Evolutionary conservation across 2,329 filamentous ascomycete species (phyloP).

Genomic region (Aureobasidium vineae): DNA sequence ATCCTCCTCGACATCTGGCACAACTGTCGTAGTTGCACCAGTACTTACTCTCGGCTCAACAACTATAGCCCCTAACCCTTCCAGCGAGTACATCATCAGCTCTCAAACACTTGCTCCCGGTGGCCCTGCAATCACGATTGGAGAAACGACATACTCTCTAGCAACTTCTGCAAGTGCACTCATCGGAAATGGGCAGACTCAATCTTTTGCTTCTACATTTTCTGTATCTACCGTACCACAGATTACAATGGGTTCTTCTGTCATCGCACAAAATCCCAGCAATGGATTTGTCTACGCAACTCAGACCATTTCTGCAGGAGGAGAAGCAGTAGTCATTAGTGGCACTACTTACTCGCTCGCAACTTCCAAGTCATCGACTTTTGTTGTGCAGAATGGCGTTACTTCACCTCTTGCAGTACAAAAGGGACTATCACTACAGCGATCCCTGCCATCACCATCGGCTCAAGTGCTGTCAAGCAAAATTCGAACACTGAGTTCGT

Average conservation of each 20-base stretch:
- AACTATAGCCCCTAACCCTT: background rate
- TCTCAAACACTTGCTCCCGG: constrained; percentile 27
- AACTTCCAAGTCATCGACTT: background rate
- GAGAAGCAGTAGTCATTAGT: constrained; percentile 10
- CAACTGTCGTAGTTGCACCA: background rate
- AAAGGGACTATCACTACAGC: background rate
- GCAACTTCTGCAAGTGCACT: background rate
- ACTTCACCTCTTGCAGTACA: background rate
- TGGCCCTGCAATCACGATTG: constrained; percentile 25
- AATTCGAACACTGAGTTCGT: constrained; percentile 25
- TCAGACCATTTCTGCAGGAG: constrained; percentile 27
- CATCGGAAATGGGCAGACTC: background rate
- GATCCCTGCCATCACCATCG: background rate
- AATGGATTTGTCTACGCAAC: constrained; percentile 5
- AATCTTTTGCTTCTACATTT: background rate
- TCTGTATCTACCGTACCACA: background rate
- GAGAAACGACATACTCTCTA: constrained; percentile 1
- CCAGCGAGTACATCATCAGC: constrained; percentile 21
- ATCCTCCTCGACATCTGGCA: background rate
- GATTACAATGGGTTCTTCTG: background rate
- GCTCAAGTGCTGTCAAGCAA: constrained; percentile 27
- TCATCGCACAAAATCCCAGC: background rate
- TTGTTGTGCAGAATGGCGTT: background rate
- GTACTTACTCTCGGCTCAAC: background rate
- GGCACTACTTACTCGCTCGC: constrained; percentile 16